phyloP scores from a whole-genome alignment of 345 rosid species.

The Gossypium stocksii region DNA sequence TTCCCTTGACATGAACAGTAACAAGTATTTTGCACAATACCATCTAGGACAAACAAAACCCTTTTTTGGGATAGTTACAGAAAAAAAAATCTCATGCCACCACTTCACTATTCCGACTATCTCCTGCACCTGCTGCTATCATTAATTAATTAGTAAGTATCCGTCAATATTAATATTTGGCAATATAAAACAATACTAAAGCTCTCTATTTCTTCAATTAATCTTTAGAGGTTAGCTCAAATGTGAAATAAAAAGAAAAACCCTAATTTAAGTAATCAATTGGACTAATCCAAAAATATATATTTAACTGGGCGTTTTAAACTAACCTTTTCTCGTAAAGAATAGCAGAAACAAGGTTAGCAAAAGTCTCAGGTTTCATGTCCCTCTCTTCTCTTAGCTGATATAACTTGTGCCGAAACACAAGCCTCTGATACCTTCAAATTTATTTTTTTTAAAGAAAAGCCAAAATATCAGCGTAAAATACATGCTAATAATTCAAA shows the following conservation, averaged over 20 bases:
- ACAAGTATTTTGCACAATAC: neutral
- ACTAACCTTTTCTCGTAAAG: slow-evolving; percentile 87
- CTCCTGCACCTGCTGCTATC: neutral
- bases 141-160: neutral
- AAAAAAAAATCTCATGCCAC: neutral
- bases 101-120: neutral
- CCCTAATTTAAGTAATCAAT: neutral
- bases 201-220: neutral
- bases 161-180: neutral
- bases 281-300: neutral
- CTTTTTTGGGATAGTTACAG: too few relatives aligned
- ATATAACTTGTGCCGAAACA: slow-evolving; percentile 84
- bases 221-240: neutral
- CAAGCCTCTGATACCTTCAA: slow-evolving; percentile 81
- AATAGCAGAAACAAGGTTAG: slow-evolving; percentile 85
- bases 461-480: neutral
- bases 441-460: slow-evolving; percentile 2
- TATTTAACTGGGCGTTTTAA: neutral
- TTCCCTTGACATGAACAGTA: neutral
- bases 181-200: neutral
- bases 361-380: slow-evolving; percentile 97
- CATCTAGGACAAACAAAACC: neutral
- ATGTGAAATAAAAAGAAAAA: too few relatives aligned
- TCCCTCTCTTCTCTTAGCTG: slow-evolving; percentile 94
- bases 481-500: neutral